phyloP scores from a whole-genome alignment of 164 flowering plant genomes.

The Stephania yunnanensis region DNA sequence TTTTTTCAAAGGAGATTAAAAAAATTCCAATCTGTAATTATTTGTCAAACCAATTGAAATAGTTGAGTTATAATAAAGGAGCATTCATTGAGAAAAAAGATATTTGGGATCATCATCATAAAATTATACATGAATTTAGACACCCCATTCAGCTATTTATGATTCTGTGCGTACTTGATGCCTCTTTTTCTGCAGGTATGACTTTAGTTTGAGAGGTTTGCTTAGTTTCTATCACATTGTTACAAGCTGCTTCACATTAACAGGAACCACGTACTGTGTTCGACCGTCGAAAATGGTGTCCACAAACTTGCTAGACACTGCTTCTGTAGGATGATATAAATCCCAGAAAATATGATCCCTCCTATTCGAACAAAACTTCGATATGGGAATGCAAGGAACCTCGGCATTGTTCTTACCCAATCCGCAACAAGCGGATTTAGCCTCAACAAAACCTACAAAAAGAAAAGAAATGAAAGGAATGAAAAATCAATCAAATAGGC shows the following conservation, averaged over 20 bases:
- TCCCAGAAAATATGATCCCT: constrained; percentile 78
- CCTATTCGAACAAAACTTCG: constrained; percentile 53
- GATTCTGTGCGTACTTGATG: no score
- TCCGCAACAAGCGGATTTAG: constrained; percentile 85
- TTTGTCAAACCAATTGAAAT: no score
- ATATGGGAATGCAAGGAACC: constrained; percentile 49
- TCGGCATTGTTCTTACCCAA: constrained; percentile 47
- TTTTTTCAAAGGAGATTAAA: no score
- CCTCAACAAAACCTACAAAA: constrained; percentile 57
- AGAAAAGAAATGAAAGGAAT: no score
- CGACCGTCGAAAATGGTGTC: constrained; percentile 42
- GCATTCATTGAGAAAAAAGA: no score
- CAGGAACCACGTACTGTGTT: constrained; percentile 27
- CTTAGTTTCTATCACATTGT: constrained; percentile 7
- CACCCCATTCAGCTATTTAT: no score
- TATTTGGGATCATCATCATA: no score
- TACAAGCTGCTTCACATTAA: constrained; percentile 43
- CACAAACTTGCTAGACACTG: constrained; percentile 31
- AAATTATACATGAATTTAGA: no score
- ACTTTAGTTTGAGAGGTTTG: neutral
- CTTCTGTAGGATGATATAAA: constrained; percentile 69
- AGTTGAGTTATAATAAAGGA: no score
- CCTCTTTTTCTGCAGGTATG: neutral
- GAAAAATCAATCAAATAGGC: neutral
- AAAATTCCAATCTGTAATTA: no score